Percentiles rank a stretch among this genome's conserved stretches.
These are phyloP conservation scores for Lagerstroemia speciosa DNA, from an alignment of 345 rosid genomes.

Conservation along the genomic window DNA sequence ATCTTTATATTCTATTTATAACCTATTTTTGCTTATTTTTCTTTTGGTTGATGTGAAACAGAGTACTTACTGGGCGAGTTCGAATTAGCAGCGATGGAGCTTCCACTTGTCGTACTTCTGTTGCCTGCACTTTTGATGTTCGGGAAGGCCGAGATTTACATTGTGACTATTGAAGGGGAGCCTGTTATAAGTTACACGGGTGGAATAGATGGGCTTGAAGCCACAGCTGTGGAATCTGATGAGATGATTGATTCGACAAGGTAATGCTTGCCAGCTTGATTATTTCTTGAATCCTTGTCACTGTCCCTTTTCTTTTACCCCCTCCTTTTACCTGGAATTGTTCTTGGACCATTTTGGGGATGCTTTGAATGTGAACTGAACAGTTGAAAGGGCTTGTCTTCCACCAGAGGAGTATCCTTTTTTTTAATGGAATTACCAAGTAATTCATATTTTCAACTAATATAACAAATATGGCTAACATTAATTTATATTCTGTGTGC, in stretches of 20 bases:
- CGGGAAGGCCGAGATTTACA: conserved; percentile 62
- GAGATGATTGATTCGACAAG: conserved; percentile 76
- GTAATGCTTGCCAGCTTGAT: conserved; percentile 21
- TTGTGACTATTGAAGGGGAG: conserved; percentile 83
- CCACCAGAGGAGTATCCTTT: background rate
- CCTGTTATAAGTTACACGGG: conserved; percentile 82
- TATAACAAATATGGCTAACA: background rate
- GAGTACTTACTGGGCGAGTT: conserved; percentile 27
- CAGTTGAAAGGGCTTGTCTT: conserved; percentile 1
- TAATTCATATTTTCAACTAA: background rate
- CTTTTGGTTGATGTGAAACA: conserved; percentile 21
- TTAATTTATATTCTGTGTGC: background rate
- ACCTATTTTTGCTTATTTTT: background rate
- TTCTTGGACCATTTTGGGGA: background rate
- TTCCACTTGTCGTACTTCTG: conserved; percentile 20
- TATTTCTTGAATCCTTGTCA: background rate
- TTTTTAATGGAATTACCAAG: background rate
- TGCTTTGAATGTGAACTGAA: background rate
- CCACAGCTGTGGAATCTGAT: conserved; percentile 81
- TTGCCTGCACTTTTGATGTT: conserved; percentile 26
- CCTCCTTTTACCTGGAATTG: background rate
- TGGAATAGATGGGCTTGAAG: conserved; percentile 79
- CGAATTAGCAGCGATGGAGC: conserved; percentile 23
- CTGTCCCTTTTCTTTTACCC: background rate
- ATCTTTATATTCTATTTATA: background rate